Evolutionary conservation across 805 yeast species (phyloP).

Genomic region (Candida railenensis): DNA sequence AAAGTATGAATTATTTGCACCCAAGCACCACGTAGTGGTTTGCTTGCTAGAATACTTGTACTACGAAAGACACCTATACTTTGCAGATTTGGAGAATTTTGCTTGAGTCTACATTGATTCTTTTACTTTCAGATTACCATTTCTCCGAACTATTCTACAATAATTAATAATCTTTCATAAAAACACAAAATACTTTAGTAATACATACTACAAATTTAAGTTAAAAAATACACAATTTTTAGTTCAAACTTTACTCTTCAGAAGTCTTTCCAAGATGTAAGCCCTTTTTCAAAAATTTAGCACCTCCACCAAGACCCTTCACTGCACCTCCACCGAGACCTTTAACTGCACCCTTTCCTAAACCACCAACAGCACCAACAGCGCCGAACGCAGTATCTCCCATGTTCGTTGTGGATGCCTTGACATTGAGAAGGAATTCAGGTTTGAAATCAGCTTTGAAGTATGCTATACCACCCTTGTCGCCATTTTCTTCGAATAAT

Average conservation of each 20-base stretch:
- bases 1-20: too few species aligned
- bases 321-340: constrained; percentile 41
- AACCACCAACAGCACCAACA: constrained; percentile 38
- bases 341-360: constrained; percentile 43
- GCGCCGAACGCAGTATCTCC: constrained; percentile 47
- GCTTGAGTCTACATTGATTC: too few species aligned
- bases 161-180: too few species aligned
- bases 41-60: too few species aligned
- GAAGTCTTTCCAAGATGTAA: constrained; percentile 27
- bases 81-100: too few species aligned
- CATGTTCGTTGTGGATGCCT: constrained; percentile 23
- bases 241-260: constrained; percentile 3
- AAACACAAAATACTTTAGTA: neutral
- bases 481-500: constrained; percentile 47
- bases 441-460: constrained; percentile 68
- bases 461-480: constrained; percentile 64
- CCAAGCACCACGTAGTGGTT: too few species aligned
- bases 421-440: constrained; percentile 56
- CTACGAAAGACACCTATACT: too few species aligned
- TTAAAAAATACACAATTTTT: neutral
- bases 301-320: constrained; percentile 32
- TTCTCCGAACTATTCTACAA: too few species aligned
- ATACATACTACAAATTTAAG: constrained; percentile 2
- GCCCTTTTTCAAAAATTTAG: constrained; percentile 34
- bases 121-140: too few species aligned